These are phyloP conservation scores for Cylindricascospora bacillispora DNA, from an alignment of 1,139 yeast species.

Conservation along the genomic window DNA sequence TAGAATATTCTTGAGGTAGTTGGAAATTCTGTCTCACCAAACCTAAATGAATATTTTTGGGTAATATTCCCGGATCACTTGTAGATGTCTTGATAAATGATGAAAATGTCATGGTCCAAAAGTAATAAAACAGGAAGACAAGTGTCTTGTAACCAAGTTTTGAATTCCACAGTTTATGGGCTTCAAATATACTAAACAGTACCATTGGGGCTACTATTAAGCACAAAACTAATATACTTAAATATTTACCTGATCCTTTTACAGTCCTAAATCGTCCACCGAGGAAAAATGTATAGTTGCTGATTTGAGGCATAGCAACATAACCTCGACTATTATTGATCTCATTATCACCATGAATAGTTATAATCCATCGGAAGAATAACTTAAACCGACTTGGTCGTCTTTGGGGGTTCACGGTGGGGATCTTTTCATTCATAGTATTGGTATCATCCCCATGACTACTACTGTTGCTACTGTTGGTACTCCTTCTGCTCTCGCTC, in stretches of 20 bases:
- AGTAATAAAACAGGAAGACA: slow-evolving; percentile 45
- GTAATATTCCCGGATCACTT: slow-evolving; percentile 63
- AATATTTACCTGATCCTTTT: slow-evolving; percentile 27
- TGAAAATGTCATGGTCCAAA: slow-evolving; percentile 37
- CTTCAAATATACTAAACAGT: slow-evolving; percentile 36
- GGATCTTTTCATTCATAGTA: too few relatives aligned
- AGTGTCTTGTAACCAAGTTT: slow-evolving; percentile 41
- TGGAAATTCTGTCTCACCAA: slow-evolving; percentile 24
- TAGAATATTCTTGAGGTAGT: slow-evolving; percentile 55
- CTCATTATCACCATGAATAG: slow-evolving; percentile 17
- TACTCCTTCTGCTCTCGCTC: too few relatives aligned
- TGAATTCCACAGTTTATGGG: slow-evolving; percentile 13
- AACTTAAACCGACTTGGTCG: slow-evolving; percentile 5
- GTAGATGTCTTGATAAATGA: slow-evolving; percentile 45
- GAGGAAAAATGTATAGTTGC: slow-evolving; percentile 34
- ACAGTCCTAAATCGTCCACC: slow-evolving; percentile 52
- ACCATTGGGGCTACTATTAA: slow-evolving; percentile 37
- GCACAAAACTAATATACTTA: slow-evolving; percentile 28
- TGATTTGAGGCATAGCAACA: slow-evolving; percentile 12
- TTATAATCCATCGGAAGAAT: slow-evolving; percentile 18
- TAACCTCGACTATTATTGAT: slow-evolving; percentile 11
- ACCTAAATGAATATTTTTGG: slow-evolving; percentile 52
- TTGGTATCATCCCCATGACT: too few relatives aligned
- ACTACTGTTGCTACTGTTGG: too few relatives aligned
- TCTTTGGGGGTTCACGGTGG: not conserved